phyloP scores from a whole-genome alignment of 192 early-diverging fungal genomes.

The Umbelopsis sp. region DNA sequence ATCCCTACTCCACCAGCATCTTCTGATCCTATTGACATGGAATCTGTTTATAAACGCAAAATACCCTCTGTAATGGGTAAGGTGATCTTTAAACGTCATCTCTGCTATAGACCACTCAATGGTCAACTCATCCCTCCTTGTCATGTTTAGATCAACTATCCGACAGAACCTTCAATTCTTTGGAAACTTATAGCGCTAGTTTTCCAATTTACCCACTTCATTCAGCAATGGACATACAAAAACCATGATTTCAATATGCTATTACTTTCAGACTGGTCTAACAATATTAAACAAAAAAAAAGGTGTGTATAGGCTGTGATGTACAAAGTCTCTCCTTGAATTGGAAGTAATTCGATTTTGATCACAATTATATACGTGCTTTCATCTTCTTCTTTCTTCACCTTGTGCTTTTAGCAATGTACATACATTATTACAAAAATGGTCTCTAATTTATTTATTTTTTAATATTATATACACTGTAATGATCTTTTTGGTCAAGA shows the following conservation, averaged over 20 bases:
- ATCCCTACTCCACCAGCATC: constrained; percentile 6
- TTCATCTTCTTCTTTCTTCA: not conserved
- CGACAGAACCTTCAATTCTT: constrained; percentile 12
- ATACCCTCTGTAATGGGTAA: constrained; percentile 14
- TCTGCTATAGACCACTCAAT: too few relatives aligned
- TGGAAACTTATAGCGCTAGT: constrained; percentile 2
- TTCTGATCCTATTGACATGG: not conserved
- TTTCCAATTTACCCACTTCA: constrained; percentile 16
- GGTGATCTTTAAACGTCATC: not conserved
- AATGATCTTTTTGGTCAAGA: not conserved
- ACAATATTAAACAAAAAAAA: not conserved
- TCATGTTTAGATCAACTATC: constrained; percentile 1
- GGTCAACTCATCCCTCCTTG: not conserved
- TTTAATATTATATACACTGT: not conserved
- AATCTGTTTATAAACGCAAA: constrained; percentile 10
- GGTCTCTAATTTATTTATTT: too few relatives aligned
- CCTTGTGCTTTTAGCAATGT: not conserved
- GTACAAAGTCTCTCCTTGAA: too few relatives aligned
- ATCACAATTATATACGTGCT: not conserved
- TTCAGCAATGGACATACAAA: not conserved
- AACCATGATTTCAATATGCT: not conserved
- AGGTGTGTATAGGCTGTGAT: not conserved
- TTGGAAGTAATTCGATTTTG: not conserved
- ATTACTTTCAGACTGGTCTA: not conserved
- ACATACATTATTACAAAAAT: constrained; percentile 9